Evolutionary conservation across 495 filamentous ascomycete genomes (phyloP).

Genomic region (Penicilliopsis zonata): DNA sequence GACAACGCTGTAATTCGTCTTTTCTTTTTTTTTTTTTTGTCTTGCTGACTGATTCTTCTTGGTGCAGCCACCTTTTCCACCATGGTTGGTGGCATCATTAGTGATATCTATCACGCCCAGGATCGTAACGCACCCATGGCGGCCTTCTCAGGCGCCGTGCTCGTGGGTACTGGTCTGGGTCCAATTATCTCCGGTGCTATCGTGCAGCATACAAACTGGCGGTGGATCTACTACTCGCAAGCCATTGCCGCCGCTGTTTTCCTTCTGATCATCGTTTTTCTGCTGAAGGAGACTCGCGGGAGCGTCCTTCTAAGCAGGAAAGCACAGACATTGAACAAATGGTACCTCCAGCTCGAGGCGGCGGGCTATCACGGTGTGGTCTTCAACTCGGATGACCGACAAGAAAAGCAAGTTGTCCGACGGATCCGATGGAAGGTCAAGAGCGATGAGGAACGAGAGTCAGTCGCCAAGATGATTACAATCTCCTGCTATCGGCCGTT

Average conservation of each 20-base stretch:
- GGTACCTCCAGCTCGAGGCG: slow-evolving; percentile 62
- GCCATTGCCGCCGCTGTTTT: slow-evolving; percentile 55
- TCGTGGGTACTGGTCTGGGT: slow-evolving; percentile 73
- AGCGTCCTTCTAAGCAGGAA: slow-evolving; percentile 72
- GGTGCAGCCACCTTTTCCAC: slow-evolving; percentile 60
- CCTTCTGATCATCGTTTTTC: slow-evolving; percentile 48
- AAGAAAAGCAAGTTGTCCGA: slow-evolving; percentile 25
- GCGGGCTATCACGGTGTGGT: slow-evolving; percentile 55
- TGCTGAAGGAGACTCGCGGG: slow-evolving; percentile 76
- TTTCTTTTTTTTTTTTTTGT: neutral
- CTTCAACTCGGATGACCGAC: slow-evolving; percentile 16
- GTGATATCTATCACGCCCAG: slow-evolving; percentile 71
- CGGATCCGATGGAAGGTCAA: slow-evolving; percentile 79
- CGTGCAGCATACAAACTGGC: slow-evolving; percentile 55
- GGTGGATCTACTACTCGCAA: slow-evolving; percentile 87
- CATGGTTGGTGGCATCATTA: slow-evolving; percentile 87
- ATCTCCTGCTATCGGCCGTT: slow-evolving; percentile 71
- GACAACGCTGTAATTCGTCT: neutral
- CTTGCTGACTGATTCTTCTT: too few species aligned
- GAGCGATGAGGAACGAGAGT: slow-evolving; percentile 68
- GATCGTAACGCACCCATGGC: slow-evolving; percentile 87
- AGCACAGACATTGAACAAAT: slow-evolving; percentile 59
- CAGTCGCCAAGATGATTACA: slow-evolving; percentile 56
- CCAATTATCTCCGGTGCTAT: slow-evolving; percentile 65
- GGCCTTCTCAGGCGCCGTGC: slow-evolving; percentile 60